phyloP scores from a whole-genome alignment of 441 rosid species.

The Pelargonium myrrhifolium region DNA sequence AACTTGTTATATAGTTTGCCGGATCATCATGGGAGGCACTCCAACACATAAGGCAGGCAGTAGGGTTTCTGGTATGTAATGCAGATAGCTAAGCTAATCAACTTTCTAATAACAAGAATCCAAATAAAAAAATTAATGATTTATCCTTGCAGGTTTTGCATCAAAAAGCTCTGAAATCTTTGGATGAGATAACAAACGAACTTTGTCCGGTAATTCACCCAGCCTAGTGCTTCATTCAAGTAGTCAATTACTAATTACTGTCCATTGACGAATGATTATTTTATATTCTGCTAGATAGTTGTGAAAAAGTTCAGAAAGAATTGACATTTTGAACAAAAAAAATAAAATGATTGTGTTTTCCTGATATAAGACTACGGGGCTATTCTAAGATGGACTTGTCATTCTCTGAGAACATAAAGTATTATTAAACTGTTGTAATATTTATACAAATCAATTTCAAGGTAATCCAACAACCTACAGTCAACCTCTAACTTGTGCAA shows the following conservation, averaged over 20 bases:
- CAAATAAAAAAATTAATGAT: background rate
- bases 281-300: background rate
- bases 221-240: constrained; percentile 5
- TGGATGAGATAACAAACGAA: constrained; percentile 45
- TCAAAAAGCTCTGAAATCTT: constrained; percentile 51
- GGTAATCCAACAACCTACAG: too few relatives aligned
- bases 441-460: background rate
- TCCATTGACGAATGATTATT: too few relatives aligned
- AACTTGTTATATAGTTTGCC: constrained; percentile 28
- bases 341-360: too few relatives aligned
- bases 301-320: background rate
- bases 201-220: constrained; percentile 47
- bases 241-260: too few relatives aligned
- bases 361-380: too few relatives aligned
- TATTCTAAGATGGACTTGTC: too few relatives aligned
- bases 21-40: constrained; percentile 56
- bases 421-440: background rate
- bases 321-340: too few relatives aligned
- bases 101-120: constrained; percentile 4
- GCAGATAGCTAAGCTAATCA: constrained; percentile 11
- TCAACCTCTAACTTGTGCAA: background rate
- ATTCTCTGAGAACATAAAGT: too few relatives aligned
- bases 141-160: constrained; percentile 42
- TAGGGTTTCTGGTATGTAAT: constrained; percentile 52
- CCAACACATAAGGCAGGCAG: constrained; percentile 65